Evolutionary conservation across 345 rosid species (phyloP).

Genomic region (Hevea brasiliensis): DNA sequence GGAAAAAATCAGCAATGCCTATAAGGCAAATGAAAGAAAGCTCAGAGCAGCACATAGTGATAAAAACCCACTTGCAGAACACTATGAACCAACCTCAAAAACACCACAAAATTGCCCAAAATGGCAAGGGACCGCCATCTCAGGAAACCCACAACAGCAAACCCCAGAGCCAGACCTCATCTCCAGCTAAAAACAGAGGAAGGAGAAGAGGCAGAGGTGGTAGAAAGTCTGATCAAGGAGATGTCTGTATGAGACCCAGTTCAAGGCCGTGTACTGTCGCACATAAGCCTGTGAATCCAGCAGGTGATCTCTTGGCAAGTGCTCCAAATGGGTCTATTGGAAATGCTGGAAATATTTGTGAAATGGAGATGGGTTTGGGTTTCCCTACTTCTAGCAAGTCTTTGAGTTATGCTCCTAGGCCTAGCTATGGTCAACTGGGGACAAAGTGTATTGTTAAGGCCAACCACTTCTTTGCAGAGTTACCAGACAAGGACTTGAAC

Average conservation of each 20-base stretch:
- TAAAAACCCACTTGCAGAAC: constrained; percentile 62
- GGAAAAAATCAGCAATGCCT: constrained; percentile 52
- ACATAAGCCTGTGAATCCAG: constrained; percentile 49
- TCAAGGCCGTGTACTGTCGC: constrained; percentile 82
- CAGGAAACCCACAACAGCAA: constrained; percentile 42
- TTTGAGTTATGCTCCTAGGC: constrained; percentile 70
- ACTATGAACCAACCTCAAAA: constrained; percentile 53
- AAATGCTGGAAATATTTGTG: constrained; percentile 21
- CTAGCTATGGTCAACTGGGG: constrained; percentile 88
- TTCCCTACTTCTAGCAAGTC: constrained; percentile 71
- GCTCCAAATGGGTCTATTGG: constrained; percentile 34
- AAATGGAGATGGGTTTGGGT: constrained; percentile 48
- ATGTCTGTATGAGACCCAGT: constrained; percentile 83
- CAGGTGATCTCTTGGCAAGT: constrained; percentile 31
- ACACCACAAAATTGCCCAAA: constrained; percentile 61
- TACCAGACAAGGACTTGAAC: constrained; percentile 87
- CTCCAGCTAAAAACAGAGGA: constrained; percentile 61
- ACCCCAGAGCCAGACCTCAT: constrained; percentile 54
- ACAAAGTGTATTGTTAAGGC: constrained; percentile 95
- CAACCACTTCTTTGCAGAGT: constrained; percentile 92
- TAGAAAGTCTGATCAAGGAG: constrained; percentile 86
- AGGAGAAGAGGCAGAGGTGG: constrained; percentile 97
- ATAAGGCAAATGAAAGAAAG: constrained; percentile 83
- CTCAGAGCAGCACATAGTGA: constrained; percentile 68
- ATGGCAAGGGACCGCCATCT: constrained; percentile 63